A percentile compares a stretch with the other conserved stretches of the same genome.
phyloP scores from a whole-genome alignment of 306 rosid genomes.

The Quercus agrifolia region DNA sequence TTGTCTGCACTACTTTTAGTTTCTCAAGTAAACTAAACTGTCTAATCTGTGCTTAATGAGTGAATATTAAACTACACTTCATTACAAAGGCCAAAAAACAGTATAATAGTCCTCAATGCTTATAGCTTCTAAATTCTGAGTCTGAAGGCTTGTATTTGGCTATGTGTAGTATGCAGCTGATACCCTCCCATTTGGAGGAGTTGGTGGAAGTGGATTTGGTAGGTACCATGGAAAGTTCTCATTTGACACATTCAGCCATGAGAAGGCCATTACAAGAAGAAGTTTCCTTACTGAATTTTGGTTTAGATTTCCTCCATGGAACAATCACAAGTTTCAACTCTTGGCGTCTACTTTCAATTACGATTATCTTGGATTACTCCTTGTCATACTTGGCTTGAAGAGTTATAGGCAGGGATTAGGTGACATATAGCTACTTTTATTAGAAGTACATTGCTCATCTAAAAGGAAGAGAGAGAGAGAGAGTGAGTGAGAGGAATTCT shows the following conservation, averaged over 20 bases:
- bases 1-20: background rate
- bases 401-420: constrained; percentile 14
- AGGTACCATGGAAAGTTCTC: constrained; percentile 79
- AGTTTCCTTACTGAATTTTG: constrained; percentile 60
- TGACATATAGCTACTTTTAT: background rate
- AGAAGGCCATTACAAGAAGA: constrained; percentile 51
- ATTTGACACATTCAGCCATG: constrained; percentile 68
- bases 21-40: background rate
- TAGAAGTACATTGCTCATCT: background rate
- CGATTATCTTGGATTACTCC: constrained; percentile 48
- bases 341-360: constrained; percentile 37
- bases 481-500: too few species aligned
- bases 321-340: constrained; percentile 47
- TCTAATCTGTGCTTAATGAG: background rate
- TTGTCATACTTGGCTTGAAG: constrained; percentile 53
- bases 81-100: background rate
- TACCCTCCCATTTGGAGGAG: constrained; percentile 79
- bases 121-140: background rate
- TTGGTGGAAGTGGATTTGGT: constrained; percentile 75
- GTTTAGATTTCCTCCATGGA: constrained; percentile 87
- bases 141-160: background rate
- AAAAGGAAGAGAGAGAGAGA: background rate
- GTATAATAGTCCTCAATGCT: background rate
- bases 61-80: too few species aligned
- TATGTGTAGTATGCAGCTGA: constrained; percentile 52